These are phyloP conservation scores for Mycena crocata DNA, from an alignment of 768 basidiomycete genomes.

Conservation along the genomic window DNA sequence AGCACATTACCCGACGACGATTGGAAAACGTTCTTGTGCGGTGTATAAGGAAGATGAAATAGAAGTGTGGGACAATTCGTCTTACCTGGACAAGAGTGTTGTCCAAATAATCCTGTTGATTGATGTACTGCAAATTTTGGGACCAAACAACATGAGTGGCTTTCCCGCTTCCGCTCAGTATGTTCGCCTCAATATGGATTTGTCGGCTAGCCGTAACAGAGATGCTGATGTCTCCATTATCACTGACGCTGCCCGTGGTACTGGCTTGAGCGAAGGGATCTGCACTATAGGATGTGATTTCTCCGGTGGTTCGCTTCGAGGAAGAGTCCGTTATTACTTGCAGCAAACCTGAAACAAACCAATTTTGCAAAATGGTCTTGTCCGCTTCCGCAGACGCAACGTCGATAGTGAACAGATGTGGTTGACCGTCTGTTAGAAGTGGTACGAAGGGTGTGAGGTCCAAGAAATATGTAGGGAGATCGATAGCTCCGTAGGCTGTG, in stretches of 20 bases:
- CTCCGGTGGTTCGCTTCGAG: slow-evolving; percentile 71
- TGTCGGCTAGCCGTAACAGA: slow-evolving; percentile 70
- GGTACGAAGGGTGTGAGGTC: slow-evolving; percentile 86
- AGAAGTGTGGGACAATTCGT: not conserved
- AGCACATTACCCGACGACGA: slow-evolving; percentile 49
- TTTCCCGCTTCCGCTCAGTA: slow-evolving; percentile 71
- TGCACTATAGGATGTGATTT: slow-evolving; percentile 68
- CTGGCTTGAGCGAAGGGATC: slow-evolving; percentile 66
- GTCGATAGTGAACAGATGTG: slow-evolving; percentile 79
- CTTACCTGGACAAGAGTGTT: slow-evolving; percentile 54
- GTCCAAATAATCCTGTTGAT: slow-evolving; percentile 71
- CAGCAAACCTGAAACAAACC: slow-evolving; percentile 80
- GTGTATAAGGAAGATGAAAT: not conserved
- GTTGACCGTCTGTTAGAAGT: slow-evolving; percentile 71
- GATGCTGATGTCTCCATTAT: slow-evolving; percentile 65
- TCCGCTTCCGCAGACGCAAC: slow-evolving; percentile 76
- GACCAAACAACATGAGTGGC: slow-evolving; percentile 65
- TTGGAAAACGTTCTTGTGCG: slow-evolving; percentile 53
- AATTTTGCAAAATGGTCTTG: slow-evolving; percentile 77
- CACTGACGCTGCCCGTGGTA: slow-evolving; percentile 55
- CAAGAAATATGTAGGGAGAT: slow-evolving; percentile 81
- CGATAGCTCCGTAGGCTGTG: slow-evolving; percentile 80
- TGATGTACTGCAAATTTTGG: slow-evolving; percentile 72
- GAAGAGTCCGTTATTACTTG: slow-evolving; percentile 79
- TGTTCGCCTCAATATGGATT: slow-evolving; percentile 70